phyloP scores from a whole-genome alignment of 2,329 filamentous ascomycete species.

The Penicillium sp. region DNA sequence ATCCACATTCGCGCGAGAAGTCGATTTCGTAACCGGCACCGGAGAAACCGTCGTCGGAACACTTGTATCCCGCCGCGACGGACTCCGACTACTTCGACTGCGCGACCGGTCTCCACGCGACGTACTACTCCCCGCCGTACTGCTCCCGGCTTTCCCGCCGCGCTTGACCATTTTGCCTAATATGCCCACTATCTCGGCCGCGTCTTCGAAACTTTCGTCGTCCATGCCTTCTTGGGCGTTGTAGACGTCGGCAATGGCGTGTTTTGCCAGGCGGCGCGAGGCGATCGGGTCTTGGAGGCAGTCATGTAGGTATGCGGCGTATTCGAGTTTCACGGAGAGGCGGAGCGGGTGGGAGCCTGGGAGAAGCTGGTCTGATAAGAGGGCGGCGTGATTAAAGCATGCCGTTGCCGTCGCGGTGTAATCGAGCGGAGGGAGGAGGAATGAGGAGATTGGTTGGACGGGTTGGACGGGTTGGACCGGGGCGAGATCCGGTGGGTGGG shows the following conservation, averaged over 20 bases:
- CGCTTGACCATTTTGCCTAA: constrained; percentile 85
- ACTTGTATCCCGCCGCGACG: constrained; percentile 19
- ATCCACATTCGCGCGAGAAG: constrained; percentile 6
- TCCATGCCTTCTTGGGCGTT: constrained; percentile 87
- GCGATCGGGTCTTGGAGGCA: constrained; percentile 75
- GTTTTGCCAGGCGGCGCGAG: constrained; percentile 69
- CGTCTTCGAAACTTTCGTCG: constrained; percentile 90
- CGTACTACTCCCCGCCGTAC: constrained; percentile 27
- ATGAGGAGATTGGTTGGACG: constrained; percentile 52
- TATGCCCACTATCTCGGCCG: constrained; percentile 78
- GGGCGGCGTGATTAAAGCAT: constrained; percentile 72
- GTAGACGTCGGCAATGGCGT: constrained; percentile 85
- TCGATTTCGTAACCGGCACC: constrained; percentile 16
- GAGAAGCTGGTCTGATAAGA: constrained; percentile 67
- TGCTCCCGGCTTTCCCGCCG: constrained; percentile 44
- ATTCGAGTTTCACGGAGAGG: constrained; percentile 85
- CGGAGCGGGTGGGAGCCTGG: constrained; percentile 86
- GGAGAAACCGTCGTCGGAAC: constrained; percentile 20
- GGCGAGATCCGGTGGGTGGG: constrained; percentile 36
- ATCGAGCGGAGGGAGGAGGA: constrained; percentile 71
- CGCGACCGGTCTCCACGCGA: constrained; percentile 27
- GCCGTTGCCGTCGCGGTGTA: constrained; percentile 76
- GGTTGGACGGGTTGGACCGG: constrained; percentile 21
- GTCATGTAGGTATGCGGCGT: constrained; percentile 87
- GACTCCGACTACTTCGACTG: constrained; percentile 30